Conservation (phyloP, 192 early-diverging fungal genomes). For the Umbelopsis vinacea region DNA sequence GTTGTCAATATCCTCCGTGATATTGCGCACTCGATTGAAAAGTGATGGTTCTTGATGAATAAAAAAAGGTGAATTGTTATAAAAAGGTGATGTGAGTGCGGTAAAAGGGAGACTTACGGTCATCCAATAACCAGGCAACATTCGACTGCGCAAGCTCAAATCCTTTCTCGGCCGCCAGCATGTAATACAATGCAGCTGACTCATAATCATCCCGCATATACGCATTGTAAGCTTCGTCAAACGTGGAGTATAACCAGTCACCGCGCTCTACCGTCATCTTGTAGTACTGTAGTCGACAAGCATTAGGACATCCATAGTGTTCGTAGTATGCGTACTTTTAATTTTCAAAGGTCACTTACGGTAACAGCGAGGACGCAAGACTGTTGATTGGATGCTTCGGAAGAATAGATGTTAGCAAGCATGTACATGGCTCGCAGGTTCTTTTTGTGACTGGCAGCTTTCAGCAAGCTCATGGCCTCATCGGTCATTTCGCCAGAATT, state of each 20-base stretch:
- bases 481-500: conserved; percentile 32
- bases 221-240: conserved; percentile 59
- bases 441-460: conserved; percentile 61
- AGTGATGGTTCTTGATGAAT: not conserved
- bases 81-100: not conserved
- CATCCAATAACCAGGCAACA: conserved; percentile 88
- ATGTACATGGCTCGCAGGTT: conserved; percentile 83
- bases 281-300: conserved; percentile 54
- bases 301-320: too few species aligned
- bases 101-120: conserved; percentile 31
- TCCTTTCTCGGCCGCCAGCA: conserved; percentile 89
- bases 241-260: conserved; percentile 80
- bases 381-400: conserved; percentile 51
- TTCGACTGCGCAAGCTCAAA: conserved; percentile 88
- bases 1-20: not conserved
- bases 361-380: conserved; percentile 72
- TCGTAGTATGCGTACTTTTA: too few species aligned
- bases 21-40: not conserved
- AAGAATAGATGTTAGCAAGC: conserved; percentile 71
- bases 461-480: conserved; percentile 58
- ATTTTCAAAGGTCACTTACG: too few species aligned
- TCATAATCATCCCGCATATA: conserved; percentile 68
- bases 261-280: conserved; percentile 84
- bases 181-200: conserved; percentile 72
- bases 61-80: not conserved